These are phyloP conservation scores for Aspergillus alliaceus DNA, from an alignment of 2,329 filamentous ascomycete species.

Conservation along the genomic window DNA sequence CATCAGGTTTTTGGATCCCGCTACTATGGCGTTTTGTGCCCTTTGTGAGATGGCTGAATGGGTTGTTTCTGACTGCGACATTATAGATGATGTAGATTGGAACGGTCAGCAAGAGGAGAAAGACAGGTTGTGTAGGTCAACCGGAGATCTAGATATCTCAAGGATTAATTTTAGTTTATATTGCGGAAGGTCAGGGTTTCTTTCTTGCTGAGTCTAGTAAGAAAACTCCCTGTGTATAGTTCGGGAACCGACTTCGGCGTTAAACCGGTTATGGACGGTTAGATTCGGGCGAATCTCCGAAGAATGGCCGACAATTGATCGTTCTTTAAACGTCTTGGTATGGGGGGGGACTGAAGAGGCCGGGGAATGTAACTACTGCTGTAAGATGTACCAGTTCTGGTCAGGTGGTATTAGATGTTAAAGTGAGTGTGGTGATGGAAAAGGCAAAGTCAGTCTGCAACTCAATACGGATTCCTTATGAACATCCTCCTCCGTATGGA, in stretches of 20 bases:
- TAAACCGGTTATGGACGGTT: background rate
- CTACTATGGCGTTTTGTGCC: conserved; percentile 13
- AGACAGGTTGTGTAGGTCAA: background rate
- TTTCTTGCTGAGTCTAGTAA: background rate
- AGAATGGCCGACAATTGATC: background rate
- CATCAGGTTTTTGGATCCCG: conserved; percentile 24
- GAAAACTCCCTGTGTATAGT: background rate
- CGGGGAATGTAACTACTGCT: no score
- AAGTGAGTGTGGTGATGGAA: no score
- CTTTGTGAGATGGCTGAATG: conserved; percentile 10
- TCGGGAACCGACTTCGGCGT: background rate
- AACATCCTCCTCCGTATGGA: no score
- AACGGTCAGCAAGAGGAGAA: background rate
- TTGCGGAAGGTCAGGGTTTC: background rate
- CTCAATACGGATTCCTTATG: no score
- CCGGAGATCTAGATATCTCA: no score
- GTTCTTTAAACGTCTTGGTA: no score
- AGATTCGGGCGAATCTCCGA: background rate
- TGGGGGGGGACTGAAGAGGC: no score
- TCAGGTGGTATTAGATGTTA: no score
- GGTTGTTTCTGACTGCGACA: background rate
- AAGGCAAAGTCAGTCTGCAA: no score
- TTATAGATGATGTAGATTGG: background rate
- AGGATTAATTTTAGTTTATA: background rate
- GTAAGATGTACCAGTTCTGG: no score